Conservation (phyloP, 108 stramenopile genomes). For the Conticribra weissflogii region DNA sequence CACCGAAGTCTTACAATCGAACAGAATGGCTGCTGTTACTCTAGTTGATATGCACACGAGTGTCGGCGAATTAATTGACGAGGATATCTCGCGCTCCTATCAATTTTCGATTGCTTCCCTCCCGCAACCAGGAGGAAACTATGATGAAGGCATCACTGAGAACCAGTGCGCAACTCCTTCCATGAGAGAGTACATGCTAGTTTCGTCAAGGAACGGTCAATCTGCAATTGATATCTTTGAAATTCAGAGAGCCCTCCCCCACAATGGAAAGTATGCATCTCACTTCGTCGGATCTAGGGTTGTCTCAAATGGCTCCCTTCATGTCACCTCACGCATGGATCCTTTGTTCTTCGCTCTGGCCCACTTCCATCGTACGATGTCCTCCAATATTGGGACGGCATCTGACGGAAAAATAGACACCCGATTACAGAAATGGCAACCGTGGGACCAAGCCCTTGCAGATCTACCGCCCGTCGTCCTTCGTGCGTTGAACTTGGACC, state of each 20-base stretch:
- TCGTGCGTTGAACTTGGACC: constrained; percentile 28
- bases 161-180: constrained; percentile 3
- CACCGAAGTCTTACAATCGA: no score
- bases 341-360: constrained; percentile 65
- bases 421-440: constrained; percentile 56
- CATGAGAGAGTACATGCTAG: constrained; percentile 31
- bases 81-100: neutral
- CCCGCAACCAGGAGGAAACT: constrained; percentile 9
- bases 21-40: constrained; percentile 28
- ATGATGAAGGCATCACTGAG: neutral
- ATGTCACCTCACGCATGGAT: constrained; percentile 63
- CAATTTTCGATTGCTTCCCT: constrained; percentile 23
- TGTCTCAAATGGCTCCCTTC: constrained; percentile 56
- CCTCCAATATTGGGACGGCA: neutral
- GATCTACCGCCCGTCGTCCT: constrained; percentile 44
- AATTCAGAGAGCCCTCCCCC: constrained; percentile 47
- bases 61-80: neutral
- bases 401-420: neutral
- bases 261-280: constrained; percentile 54
- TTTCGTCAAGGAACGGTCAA: constrained; percentile 7
- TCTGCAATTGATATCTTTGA: constrained; percentile 45
- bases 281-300: constrained; percentile 64
- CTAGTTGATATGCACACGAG: constrained; percentile 9
- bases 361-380: constrained; percentile 20
- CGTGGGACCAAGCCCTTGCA: constrained; percentile 59